Evolutionary conservation across 208 protist genomes (phyloP), one percentile per base, ranked within the genome.

Genomic region (Wallacemonas sp.): DNA sequence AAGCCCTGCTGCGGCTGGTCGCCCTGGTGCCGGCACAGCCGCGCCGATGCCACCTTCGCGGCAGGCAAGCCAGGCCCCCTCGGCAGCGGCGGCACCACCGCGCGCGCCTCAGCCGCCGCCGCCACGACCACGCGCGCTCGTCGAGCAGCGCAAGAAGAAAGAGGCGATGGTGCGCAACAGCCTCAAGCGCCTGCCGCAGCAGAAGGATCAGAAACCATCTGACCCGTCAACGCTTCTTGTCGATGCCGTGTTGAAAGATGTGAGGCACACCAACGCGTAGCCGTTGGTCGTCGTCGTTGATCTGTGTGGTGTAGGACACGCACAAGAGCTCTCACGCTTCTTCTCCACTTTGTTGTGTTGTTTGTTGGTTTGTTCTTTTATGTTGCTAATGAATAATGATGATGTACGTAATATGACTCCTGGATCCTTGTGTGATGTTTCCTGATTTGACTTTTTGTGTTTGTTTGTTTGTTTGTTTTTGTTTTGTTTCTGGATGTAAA

Each of bases 121-220:
- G 51, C 21, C 47, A 22, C 47, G 47, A 8, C 11, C 47, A 14
- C 30, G 51, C 19, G 31, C 61, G 14, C 47, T 81, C 60, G 67
- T 72, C 58, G 27, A 80, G 61, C 70, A 69, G 5, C 53, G 60
- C 26, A 44, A 70, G 34, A 77, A 82, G 53, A 70, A 72, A 30
- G 64, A 73, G 26, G 55, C 31, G 55, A 86, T 86, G 80, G 79
- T 86, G 15, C 55, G 62, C 9, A 72, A 77, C 60, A 86, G 80
- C 38, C 59, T 86, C 19, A 77, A 77, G 11, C 67, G 70, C 44
- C 34, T 77, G 9, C 73, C 78, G 9, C 41, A 41, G 12, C 59
- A 77, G 36, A 12, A 47, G 9, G 17, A 38, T 15, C n/a, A 58
- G 19, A 39, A 39, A n/a, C 26, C 51, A 17, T 31, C 34, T 11